Percentiles rank a stretch among this genome's conserved stretches.
Conservation (phyloP, 257 asterid genomes). For the Solanum pinnatisectum region DNA sequence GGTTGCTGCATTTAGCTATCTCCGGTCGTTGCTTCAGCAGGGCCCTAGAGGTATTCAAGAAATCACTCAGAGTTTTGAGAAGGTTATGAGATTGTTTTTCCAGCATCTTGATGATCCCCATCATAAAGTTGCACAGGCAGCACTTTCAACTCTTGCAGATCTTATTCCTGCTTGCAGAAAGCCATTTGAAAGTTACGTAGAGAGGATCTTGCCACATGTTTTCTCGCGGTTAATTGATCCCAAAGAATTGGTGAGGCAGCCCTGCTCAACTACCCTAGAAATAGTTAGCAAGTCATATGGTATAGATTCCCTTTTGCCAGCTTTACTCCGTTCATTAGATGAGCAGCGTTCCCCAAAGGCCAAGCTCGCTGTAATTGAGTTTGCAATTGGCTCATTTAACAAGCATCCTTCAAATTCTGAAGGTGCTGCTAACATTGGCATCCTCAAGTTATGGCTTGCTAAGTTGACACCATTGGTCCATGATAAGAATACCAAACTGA, state of each 20-base stretch:
- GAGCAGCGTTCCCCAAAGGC: conserved; percentile 99
- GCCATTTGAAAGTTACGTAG: conserved; percentile 95
- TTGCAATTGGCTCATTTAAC: conserved; percentile 88
- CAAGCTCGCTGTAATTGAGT: conserved; percentile 94
- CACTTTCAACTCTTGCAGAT: conserved; percentile 92
- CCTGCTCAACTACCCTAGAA: conserved; percentile 85
- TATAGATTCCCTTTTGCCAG: conserved; percentile 89
- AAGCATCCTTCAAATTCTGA: conserved; percentile 70
- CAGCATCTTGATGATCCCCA: conserved; percentile 99
- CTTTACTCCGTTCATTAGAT: conserved; percentile 88
- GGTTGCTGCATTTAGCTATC: conserved; percentile 83
- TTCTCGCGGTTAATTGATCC: conserved; percentile 97
- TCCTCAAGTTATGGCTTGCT: conserved; percentile 93
- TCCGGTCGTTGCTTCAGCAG: conserved; percentile 72
- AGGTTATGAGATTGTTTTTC: conserved; percentile 94
- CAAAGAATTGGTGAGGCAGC: conserved; percentile 91
- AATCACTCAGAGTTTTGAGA: conserved; percentile 88
- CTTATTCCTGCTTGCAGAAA: conserved; percentile 91
- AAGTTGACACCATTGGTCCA: conserved; percentile 75
- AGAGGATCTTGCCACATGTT: conserved; percentile 95
- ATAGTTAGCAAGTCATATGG: conserved; percentile 88
- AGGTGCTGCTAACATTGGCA: conserved; percentile 75
- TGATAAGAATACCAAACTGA: conserved; percentile 88
- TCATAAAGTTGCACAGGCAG: conserved; percentile 99
- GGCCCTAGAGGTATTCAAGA: conserved; percentile 94